Base-by-base conservation (phyloP, 169 alveolate species). In the Plasmodium gaboni region DNA sequence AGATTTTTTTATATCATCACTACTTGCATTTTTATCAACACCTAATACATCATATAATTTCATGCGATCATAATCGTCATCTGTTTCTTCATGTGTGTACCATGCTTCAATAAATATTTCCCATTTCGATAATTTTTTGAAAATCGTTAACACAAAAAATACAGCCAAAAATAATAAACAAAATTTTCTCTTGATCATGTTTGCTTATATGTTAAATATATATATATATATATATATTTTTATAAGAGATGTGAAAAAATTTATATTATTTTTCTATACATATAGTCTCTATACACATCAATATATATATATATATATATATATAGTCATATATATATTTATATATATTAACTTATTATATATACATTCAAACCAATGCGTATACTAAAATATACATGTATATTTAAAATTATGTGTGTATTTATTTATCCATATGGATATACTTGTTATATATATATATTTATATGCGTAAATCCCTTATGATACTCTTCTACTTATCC, bases 1-100 rank as follows among this genome's bases (percentile, higher is more conserved):
- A 44, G 99, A 98, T 87, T 97, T 97, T 76, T 97, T 97, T 46
- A 98, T 97, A 51, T 97, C 98, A 48, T 94, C 94, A 19, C 93
- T 87, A 4, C 95, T 92, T 55, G 97, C 96, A 26, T 92, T 67
- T 71, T 92, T 93, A 3, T 80, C 38, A 60, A 95, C 95, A 1
- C 97, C 97, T 19, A 95, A 71, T n/a, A 78, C 91, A 17, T 93
- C 92, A 74, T 93, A 93, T 73, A 87, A 88, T 42, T 93, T 91
- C 88, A 85, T 74, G 51, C 70, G 70, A 28, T 67, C 65, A 42
- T 67, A 74, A 22, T 87, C 92, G 50, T 46, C 87, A 44, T 76
- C 88, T 32, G 46, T 60, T 15, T 50, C 78, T 51, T 78, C 89
- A n/a, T 67, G 78, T 7, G 68, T 50, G 19, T 64, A 78, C 89